Evolutionary conservation across 495 filamentous ascomycete genomes (phyloP), one percentile per base, ranked within the genome.

Genomic region (Neurospora pannonica): DNA sequence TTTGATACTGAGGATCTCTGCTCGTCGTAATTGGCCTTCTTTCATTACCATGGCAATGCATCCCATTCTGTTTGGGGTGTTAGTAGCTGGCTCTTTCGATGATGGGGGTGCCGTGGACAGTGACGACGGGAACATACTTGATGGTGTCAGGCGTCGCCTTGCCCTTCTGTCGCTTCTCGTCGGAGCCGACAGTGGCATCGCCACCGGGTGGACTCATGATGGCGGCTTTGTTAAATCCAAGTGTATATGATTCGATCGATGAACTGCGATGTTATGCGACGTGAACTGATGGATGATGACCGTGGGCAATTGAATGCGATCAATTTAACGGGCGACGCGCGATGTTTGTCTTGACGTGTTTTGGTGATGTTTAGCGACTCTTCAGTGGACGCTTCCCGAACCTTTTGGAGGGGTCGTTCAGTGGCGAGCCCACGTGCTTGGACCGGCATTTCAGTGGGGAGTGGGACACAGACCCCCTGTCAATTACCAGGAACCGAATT

Each of bases 1-100:
- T 77, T 91, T 89, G 60, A 98, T 95, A 36, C 92, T 93, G 15
- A 99, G 83, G 73, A 99, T 98, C 82, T 98, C 96, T 71, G 96
- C 96, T 84, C 93, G 94, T 71, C 96, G 90, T 72, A 91, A 86
- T 80, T 94, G 90, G 69, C 93, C 94, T 82, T 97, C 93, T 74
- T 88, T 89, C 54, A 78, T 81, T 19, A 87, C 86, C 79, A 82
- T 82, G 43, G 84, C 85, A 72, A 87, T 84, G 75, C 85, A 89
- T 74, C 88, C 85, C 38, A 85, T 81, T 48, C 83, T 84, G 71
- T 40, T 4, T 2, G 13, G 36, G 60, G 74, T 72, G 72, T 72
- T 37, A 74, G 69, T n/a, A 46, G 36, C n/a, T 54, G 17, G 15
- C 8, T 43, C 40, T n/a, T n/a, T n/a, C 40, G 19, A n/a, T 19